Evolutionary conservation across 2,329 filamentous ascomycete species (phyloP).

Genomic region (Aspergillus ustus): DNA sequence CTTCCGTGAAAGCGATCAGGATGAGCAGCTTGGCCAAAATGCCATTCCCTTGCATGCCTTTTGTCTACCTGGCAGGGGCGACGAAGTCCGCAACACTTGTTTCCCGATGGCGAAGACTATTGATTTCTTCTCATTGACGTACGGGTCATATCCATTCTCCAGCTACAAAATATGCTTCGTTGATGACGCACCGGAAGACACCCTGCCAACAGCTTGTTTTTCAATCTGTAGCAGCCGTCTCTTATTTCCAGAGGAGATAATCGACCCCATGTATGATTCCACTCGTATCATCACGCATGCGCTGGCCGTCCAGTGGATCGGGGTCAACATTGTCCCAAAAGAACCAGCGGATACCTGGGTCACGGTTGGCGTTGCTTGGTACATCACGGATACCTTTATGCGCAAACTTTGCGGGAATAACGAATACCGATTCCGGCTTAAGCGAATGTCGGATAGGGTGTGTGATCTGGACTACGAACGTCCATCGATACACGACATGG

Average conservation of each 20-base stretch:
- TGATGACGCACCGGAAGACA: slow-evolving; percentile 80
- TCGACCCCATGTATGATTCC: slow-evolving; percentile 81
- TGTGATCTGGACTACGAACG: slow-evolving; percentile 80
- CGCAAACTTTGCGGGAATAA: slow-evolving; percentile 91
- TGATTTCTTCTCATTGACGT: slow-evolving; percentile 88
- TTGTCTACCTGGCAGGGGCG: slow-evolving; percentile 79
- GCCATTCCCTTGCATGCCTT: slow-evolving; percentile 90
- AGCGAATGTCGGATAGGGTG: slow-evolving; percentile 78
- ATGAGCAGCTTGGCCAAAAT: slow-evolving; percentile 85
- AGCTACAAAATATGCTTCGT: slow-evolving; percentile 95
- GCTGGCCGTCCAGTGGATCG: slow-evolving; percentile 90
- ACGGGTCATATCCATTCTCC: slow-evolving; percentile 87
- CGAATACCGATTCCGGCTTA: slow-evolving; percentile 89
- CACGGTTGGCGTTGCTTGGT: slow-evolving; percentile 86
- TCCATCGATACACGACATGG: slow-evolving; percentile 81
- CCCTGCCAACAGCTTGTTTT: slow-evolving; percentile 77
- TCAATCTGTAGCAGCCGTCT: slow-evolving; percentile 86
- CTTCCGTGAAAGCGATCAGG: slow-evolving; percentile 86
- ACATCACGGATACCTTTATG: slow-evolving; percentile 94
- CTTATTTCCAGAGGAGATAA: slow-evolving; percentile 80
- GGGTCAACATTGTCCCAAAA: slow-evolving; percentile 87
- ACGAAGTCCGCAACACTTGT: slow-evolving; percentile 86
- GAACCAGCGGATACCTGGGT: slow-evolving; percentile 84
- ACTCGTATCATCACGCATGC: slow-evolving; percentile 82
- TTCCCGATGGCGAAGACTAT: slow-evolving; percentile 81